phyloP scores from a whole-genome alignment of 495 filamentous ascomycete genomes.

The Xylaria palmicola region DNA sequence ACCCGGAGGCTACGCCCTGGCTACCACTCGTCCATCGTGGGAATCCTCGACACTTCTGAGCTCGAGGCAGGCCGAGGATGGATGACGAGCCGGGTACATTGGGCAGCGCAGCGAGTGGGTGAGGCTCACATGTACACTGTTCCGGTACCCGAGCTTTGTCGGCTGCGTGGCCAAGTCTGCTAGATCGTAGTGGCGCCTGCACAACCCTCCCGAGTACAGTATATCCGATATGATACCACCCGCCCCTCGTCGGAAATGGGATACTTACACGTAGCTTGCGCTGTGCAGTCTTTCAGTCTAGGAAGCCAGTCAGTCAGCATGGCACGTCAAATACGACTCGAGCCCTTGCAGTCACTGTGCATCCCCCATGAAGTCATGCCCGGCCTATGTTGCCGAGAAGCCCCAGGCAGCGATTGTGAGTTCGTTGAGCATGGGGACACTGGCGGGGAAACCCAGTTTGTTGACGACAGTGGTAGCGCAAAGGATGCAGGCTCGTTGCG shows the following conservation, averaged over 20 bases:
- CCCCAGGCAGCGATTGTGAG: slow-evolving; percentile 1
- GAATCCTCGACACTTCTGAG: not conserved
- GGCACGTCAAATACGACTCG: slow-evolving; percentile 15
- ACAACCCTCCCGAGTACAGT: slow-evolving; percentile 30
- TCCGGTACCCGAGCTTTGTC: slow-evolving; percentile 22
- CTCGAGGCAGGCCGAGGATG: not conserved
- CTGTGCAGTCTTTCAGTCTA: slow-evolving; percentile 20
- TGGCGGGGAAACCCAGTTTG: slow-evolving; percentile 11
- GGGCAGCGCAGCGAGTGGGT: slow-evolving; percentile 7
- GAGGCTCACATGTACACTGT: slow-evolving; percentile 16
- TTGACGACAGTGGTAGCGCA: slow-evolving; percentile 5
- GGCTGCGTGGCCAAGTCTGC: slow-evolving; percentile 21
- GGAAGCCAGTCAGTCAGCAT: slow-evolving; percentile 32
- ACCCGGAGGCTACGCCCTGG: not conserved
- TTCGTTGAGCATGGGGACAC: slow-evolving; percentile 1
- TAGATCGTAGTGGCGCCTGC: slow-evolving; percentile 31
- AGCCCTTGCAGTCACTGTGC: slow-evolving; percentile 2
- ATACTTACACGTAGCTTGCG: slow-evolving; percentile 30
- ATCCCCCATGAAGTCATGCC: not conserved
- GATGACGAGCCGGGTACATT: slow-evolving; percentile 1
- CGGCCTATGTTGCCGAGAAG: slow-evolving; percentile 10
- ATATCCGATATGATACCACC: slow-evolving; percentile 23
- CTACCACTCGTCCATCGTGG: not conserved
- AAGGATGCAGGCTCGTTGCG: not conserved
- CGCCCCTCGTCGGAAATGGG: slow-evolving; percentile 32